Base-by-base conservation (phyloP, 208 protist genomes). In the Wallacemonas sp. region DNA sequence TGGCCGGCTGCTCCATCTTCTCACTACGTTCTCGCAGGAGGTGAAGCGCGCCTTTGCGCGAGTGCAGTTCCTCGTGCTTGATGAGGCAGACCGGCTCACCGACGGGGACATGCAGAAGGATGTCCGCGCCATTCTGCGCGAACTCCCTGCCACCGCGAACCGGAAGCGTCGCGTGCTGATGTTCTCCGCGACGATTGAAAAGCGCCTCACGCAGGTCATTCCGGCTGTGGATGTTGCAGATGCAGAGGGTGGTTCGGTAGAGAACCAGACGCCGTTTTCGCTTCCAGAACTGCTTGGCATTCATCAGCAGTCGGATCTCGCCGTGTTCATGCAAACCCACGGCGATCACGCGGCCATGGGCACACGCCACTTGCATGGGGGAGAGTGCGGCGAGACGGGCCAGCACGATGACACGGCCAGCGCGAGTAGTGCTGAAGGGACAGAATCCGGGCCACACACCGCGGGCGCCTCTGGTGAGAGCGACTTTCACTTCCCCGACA, bases 1-100 rank as follows among this genome's bases (percentile, higher is more conserved):
- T 0, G 90, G 90, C 8, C 80, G 90, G 0, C 75, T 94, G 27
- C 66, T 68, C 11, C 82, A 91, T 59, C 72, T 91, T 1, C 68
- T 96, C 21, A 39, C 24, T 0, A 77, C 55, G 1, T 95, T 90
- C 36, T 42, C 45, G 0, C 64, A 64, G 12, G 86, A 93, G 63
- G 70, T 85, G 28, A 63, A 55, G 31, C 69, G 61, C 17, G 89
- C 85, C 44, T 90, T 96, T 49, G 56, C 53, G 9, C 75, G 88
- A 21, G 75, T 96, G 19, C 80, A 83, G 33, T 96, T 90, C 66
- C 62, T 96, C 14, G 88, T 96, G 24, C 67, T 96, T 21, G 90
- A 96, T 42, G 90, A 96, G 79, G 90, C 90, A 3, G 90, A 96
- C 54, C 75, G 86, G 0, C 70, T 95, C 21, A 93, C 84, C 28